Conservation (phyloP, 179 eudicot genomes). For the Beta macrorhiza region DNA sequence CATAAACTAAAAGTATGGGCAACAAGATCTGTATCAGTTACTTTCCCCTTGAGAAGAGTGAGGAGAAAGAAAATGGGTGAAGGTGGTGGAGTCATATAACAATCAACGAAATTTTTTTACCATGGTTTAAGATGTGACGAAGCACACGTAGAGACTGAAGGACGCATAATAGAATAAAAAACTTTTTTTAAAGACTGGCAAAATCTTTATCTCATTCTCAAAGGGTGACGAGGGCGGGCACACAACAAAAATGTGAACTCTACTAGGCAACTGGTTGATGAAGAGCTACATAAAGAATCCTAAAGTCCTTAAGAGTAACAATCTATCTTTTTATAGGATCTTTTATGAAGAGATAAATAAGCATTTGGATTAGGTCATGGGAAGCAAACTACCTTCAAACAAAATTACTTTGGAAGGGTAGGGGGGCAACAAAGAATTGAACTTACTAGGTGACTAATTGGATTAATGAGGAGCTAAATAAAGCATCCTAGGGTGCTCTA, state of each 20-base stretch:
- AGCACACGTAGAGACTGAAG: no score
- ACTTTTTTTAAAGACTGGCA: not conserved
- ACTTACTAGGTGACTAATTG: no score
- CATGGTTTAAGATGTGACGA: not conserved
- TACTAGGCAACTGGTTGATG: not conserved
- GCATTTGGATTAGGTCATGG: not conserved
- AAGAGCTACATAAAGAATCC: not conserved
- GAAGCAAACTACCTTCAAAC: not conserved
- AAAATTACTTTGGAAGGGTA: not conserved
- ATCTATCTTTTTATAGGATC: no score
- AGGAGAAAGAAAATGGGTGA: not conserved
- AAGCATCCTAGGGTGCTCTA: not conserved
- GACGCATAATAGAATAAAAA: no score
- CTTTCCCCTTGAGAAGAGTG: not conserved
- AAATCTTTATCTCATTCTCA: not conserved
- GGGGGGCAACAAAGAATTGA: no score
- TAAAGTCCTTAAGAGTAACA: not conserved
- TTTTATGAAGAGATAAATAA: not conserved
- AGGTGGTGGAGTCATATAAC: not conserved
- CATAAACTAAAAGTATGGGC: not conserved
- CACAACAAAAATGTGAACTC: not conserved
- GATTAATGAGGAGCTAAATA: not conserved
- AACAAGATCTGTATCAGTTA: not conserved
- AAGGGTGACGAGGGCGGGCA: not conserved
- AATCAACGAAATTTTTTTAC: not conserved